phyloP scores from a whole-genome alignment of 1,139 yeast genomes.

The Taiozyma sp. region DNA sequence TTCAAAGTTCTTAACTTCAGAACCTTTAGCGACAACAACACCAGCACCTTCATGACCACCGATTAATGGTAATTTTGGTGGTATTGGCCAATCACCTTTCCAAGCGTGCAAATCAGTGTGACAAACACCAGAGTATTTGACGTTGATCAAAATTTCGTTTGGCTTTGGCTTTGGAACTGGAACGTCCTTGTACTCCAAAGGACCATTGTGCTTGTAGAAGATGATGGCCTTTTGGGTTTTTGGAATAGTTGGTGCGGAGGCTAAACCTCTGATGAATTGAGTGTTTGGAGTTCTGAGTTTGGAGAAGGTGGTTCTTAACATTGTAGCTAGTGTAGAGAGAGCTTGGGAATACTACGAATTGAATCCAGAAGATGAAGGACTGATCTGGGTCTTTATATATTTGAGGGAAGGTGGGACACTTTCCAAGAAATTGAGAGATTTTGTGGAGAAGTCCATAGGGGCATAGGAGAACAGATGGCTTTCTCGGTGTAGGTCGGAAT shows the following conservation, averaged over 20 bases:
- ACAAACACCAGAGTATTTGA: slow-evolving; percentile 63
- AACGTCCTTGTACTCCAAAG: slow-evolving; percentile 53
- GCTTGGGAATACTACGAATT: not conserved
- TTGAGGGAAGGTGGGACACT: not conserved
- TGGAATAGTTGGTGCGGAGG: slow-evolving; percentile 35
- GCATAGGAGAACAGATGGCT: not conserved
- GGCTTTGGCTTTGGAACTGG: slow-evolving; percentile 59
- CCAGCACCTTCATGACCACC: slow-evolving; percentile 93
- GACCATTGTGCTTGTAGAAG: slow-evolving; percentile 59
- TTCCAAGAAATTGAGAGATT: not conserved
- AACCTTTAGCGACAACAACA: slow-evolving; percentile 69
- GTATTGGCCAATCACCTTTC: slow-evolving; percentile 70
- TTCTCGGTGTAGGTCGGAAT: not conserved
- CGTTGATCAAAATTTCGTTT: slow-evolving; percentile 54
- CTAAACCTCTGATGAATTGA: slow-evolving; percentile 14
- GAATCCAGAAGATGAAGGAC: not conserved
- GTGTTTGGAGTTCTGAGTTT: slow-evolving; percentile 10
- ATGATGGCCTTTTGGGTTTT: slow-evolving; percentile 60
- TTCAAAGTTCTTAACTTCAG: slow-evolving; percentile 61
- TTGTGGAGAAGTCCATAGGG: not conserved
- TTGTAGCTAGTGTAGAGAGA: not conserved
- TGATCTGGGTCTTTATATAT: not conserved
- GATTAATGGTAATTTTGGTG: slow-evolving; percentile 60
- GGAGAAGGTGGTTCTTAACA: slow-evolving; percentile 2
- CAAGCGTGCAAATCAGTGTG: slow-evolving; percentile 69